Conservation (phyloP, 768 basidiomycete species). For the Termitomyces sp. region DNA sequence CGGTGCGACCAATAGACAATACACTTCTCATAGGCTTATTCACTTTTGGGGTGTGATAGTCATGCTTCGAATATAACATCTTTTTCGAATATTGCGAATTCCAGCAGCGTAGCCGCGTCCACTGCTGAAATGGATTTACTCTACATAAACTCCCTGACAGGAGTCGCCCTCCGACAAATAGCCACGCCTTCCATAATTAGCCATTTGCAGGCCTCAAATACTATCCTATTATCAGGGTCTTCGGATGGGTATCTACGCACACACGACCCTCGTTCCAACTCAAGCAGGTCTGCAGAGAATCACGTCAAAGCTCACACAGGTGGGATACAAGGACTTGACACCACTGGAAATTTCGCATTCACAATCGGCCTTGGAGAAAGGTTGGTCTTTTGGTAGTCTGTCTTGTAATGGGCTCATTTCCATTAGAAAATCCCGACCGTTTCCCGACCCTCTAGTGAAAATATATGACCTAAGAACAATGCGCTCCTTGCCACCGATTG, state of each 20-base stretch:
- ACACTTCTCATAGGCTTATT: conserved; percentile 3
- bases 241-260: conserved; percentile 69
- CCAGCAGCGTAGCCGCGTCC: conserved; percentile 54
- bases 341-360: conserved; percentile 72
- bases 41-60: conserved; percentile 7
- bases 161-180: conserved; percentile 52
- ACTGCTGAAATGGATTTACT: conserved; percentile 55
- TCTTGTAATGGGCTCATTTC: background rate
- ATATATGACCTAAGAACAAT: conserved; percentile 86
- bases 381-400: conserved; percentile 29
- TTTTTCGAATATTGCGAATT: conserved; percentile 42
- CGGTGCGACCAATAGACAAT: conserved; percentile 37
- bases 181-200: conserved; percentile 52
- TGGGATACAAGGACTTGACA: conserved; percentile 78
- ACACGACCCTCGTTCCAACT: conserved; percentile 63
- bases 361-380: conserved; percentile 86
- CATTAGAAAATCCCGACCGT: conserved; percentile 76
- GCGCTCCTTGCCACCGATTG: conserved; percentile 75
- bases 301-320: conserved; percentile 74
- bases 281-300: conserved; percentile 43
- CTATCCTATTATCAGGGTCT: conserved; percentile 60
- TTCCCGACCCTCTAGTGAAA: conserved; percentile 89
- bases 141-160: conserved; percentile 71
- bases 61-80: conserved; percentile 24
- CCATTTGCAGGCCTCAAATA: conserved; percentile 62